Base-by-base conservation (phyloP, 78 protist species). In the Dictyostelium intermedium region DNA sequence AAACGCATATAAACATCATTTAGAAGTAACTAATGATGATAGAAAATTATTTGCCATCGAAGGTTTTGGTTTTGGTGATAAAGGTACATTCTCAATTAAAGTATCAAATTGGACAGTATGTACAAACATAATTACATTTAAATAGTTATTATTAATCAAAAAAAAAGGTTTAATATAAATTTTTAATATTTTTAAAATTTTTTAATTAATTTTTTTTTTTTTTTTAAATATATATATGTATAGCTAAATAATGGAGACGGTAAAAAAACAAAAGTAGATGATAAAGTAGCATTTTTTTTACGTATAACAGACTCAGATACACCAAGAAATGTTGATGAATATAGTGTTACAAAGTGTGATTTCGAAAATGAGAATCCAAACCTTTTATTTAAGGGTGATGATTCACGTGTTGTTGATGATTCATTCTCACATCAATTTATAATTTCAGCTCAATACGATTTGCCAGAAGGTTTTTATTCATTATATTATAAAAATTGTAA, bases 31-130 rank as follows among this genome's bases (percentile, higher is more conserved):
- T n/a, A 84, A 92, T 37, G 96, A 92, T 83, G 23, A 16, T 35
- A 25, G 96, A 76, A 39, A 32, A 37, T 1, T 23, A 18, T 92
- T 92, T 45, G 39, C 41, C 25, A 83, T 92, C 7, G 91, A 92
- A 72, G 47, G 83, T 6, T 92, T 92, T 82, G 96, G 96, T 27
- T 84, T 83, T 69, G 91, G 79, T 10, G 41, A 11, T 3, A 73
- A 56, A 23, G 96, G 96, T 83, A 50, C 77, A 7, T 74, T 92
- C 14, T 47, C 27, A 11, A n/a, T 35, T 14, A 56, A 20, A 20
- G 35, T 92, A 5, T 25, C 91, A n/a, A 69, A 82, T 82, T 92
- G 91, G 92, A 92, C 77, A 27, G 81, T 87, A 53, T 23, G 81
- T 73, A n/a, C n/a, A n/a, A n/a, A n/a, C n/a, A n/a, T n/a, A n/a